Percentiles rank a stretch among this genome's conserved stretches.
Conservation (phyloP, 345 rosid species). For the Eucalyptus curtisii region DNA sequence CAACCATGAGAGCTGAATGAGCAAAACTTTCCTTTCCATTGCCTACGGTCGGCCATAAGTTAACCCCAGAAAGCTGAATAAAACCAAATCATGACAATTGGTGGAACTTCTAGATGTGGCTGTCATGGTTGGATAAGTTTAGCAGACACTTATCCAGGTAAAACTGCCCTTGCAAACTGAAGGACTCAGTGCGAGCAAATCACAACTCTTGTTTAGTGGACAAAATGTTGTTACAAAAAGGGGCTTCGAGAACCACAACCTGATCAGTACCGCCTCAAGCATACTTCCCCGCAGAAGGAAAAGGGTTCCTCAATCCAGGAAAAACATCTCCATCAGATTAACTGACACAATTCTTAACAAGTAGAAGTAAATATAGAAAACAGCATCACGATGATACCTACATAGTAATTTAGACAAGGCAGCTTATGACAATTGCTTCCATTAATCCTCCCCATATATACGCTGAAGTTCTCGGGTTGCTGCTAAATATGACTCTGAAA, state of each 20-base stretch:
- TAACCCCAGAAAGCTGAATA: neutral
- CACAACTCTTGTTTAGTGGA: neutral
- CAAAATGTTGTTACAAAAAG: neutral
- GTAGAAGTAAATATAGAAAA: neutral
- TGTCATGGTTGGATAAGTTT: neutral
- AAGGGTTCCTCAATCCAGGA: neutral
- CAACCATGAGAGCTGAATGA: neutral
- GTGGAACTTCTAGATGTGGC: neutral
- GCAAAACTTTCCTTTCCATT: neutral
- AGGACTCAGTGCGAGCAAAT: neutral
- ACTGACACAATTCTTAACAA: neutral
- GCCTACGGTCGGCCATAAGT: neutral
- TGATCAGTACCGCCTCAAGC: neutral
- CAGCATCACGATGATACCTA: neutral
- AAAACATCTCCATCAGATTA: neutral
- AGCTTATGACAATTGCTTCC: neutral
- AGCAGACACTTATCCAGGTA: neutral
- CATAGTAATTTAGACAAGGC: neutral
- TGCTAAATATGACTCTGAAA: constrained; percentile 79
- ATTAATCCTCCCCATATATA: constrained; percentile 73
- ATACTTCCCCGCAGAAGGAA: neutral
- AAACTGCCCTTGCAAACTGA: neutral
- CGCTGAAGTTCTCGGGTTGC: constrained; percentile 91
- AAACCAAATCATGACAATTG: neutral
- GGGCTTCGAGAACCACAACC: neutral